These are phyloP conservation scores for Agroathelia rolfsii DNA, from an alignment of 1,284 basidiomycete species.

Conservation along the genomic window DNA sequence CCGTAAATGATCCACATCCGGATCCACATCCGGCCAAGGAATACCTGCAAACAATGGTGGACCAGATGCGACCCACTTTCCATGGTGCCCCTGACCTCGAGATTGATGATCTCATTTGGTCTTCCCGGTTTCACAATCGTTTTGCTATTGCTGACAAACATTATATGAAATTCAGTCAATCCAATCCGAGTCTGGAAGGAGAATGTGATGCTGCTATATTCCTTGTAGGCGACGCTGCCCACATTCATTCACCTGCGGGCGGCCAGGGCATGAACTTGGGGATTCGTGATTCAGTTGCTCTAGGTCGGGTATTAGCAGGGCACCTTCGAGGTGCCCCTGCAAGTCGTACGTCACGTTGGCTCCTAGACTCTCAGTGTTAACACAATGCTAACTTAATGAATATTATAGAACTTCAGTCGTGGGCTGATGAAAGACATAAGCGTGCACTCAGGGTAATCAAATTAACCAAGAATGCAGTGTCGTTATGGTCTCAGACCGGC, in stretches of 20 bases:
- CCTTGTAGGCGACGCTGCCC: conserved; percentile 33
- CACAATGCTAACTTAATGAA: too few species aligned
- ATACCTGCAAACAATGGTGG: conserved; percentile 24
- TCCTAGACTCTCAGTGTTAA: too few species aligned
- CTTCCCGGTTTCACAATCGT: conserved; percentile 26
- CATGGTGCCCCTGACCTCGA: conserved; percentile 12
- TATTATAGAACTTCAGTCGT: too few species aligned
- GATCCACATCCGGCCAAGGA: conserved; percentile 18
- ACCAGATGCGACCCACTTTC: conserved; percentile 19
- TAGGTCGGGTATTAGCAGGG: conserved; percentile 18
- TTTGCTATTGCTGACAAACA: conserved; percentile 26
- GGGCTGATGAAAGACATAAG: conserved; percentile 12
- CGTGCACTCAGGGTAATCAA: conserved; percentile 16
- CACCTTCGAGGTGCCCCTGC: too few species aligned
- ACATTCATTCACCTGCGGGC: conserved; percentile 33
- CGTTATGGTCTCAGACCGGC: too few species aligned
- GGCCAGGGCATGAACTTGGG: conserved; percentile 38
- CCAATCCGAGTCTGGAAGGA: too few species aligned
- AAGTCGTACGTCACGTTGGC: too few species aligned
- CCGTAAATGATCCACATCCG: conserved; percentile 13
- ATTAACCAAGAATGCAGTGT: conserved; percentile 18
- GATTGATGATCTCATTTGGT: conserved; percentile 24
- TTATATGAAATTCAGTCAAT: conserved; percentile 14
- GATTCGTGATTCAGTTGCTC: conserved; percentile 29
- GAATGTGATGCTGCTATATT: conserved; percentile 20